phyloP scores from a whole-genome alignment of 1,284 basidiomycete species.

The Polyporus tsugae region DNA sequence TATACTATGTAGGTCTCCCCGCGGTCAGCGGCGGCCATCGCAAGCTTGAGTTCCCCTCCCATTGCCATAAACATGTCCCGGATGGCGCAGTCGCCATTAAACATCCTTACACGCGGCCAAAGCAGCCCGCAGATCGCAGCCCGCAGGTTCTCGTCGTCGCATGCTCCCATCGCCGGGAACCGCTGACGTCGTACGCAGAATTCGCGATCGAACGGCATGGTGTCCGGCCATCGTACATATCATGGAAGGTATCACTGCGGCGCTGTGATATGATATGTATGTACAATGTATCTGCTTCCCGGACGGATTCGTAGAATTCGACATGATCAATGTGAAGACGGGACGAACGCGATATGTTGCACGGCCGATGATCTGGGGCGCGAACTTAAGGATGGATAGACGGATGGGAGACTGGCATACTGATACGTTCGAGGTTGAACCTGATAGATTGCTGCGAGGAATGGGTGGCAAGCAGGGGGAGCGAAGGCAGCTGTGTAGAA shows the following conservation, averaged over 20 bases:
- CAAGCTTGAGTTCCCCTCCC: no score
- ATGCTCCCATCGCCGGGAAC: not conserved
- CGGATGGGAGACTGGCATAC: not conserved
- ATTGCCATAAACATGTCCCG: not conserved
- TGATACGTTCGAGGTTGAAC: not conserved
- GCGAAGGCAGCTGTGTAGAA: no score
- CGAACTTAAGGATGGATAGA: not conserved
- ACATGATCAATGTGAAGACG: not conserved
- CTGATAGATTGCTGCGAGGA: no score
- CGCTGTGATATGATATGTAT: not conserved
- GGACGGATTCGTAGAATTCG: not conserved
- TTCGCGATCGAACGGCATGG: not conserved
- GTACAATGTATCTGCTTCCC: not conserved
- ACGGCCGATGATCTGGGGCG: not conserved
- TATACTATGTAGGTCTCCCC: no score
- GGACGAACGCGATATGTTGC: not conserved
- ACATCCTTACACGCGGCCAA: not conserved
- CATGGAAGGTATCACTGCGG: not conserved
- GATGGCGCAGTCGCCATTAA: not conserved
- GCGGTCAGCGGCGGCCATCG: no score
- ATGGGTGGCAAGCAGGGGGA: no score
- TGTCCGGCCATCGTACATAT: not conserved
- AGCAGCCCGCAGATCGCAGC: conserved; percentile 1
- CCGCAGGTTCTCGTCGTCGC: not conserved
- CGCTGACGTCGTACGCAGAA: not conserved